phyloP scores from a whole-genome alignment of 148 eudicot species.

The Nepenthes mirabilis region DNA sequence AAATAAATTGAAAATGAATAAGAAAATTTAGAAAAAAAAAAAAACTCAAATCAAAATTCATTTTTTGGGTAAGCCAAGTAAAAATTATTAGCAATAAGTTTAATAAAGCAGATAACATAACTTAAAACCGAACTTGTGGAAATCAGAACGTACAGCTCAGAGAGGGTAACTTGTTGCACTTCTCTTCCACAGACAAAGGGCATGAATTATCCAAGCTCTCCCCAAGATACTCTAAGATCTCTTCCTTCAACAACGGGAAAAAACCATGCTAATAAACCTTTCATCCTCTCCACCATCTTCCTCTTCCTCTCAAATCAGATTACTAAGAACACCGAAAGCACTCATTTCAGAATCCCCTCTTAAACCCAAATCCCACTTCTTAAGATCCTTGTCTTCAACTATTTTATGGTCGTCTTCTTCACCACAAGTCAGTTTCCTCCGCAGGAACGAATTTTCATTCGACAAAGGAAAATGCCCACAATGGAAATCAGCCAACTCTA shows the following conservation, averaged over 20 bases:
- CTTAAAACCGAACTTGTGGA: too few relatives aligned
- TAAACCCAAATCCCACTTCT: slow-evolving; percentile 24
- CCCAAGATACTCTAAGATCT: background rate
- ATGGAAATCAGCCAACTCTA: slow-evolving; percentile 11
- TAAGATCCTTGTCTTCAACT: slow-evolving; percentile 17
- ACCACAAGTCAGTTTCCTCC: slow-evolving; percentile 5
- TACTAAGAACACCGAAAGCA: slow-evolving; percentile 22
- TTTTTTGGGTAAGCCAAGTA: too few relatives aligned
- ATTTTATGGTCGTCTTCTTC: background rate
- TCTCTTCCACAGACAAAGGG: slow-evolving; percentile 3
- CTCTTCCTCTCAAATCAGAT: slow-evolving; percentile 13
- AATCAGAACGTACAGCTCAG: too few relatives aligned
- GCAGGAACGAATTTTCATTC: slow-evolving; percentile 6
- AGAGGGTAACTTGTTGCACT: background rate
- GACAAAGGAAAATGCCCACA: slow-evolving; percentile 6
- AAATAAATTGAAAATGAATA: too few relatives aligned
- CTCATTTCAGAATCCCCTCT: slow-evolving; percentile 17
- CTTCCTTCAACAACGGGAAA: background rate
- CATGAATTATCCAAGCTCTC: background rate
- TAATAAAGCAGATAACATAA: too few relatives aligned
- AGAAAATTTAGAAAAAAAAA: too few relatives aligned
- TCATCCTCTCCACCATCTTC: slow-evolving; percentile 25
- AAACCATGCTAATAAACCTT: slow-evolving; percentile 41
- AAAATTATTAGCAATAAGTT: too few relatives aligned
- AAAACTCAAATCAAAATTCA: too few relatives aligned